Evolutionary conservation across 805 yeast species (phyloP).

Genomic region (Yarrowia deformans): DNA sequence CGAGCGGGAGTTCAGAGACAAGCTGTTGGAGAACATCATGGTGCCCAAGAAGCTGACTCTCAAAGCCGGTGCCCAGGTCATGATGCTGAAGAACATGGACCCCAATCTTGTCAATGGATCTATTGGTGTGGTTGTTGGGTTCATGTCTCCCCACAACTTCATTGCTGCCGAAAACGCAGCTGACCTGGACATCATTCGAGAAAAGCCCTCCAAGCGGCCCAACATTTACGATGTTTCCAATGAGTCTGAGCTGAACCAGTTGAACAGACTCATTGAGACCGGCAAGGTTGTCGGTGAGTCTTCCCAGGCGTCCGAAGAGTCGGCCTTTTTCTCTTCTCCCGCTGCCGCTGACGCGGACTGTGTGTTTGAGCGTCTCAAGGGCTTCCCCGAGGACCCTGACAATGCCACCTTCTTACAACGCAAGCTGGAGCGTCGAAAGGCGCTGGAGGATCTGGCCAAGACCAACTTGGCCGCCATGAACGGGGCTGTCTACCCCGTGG

Average conservation of each 20-base stretch:
- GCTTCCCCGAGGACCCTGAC: slow-evolving; percentile 40
- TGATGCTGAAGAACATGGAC: slow-evolving; percentile 86
- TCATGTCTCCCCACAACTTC: slow-evolving; percentile 52
- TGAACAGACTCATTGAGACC: neutral
- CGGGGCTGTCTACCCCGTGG: slow-evolving; percentile 66
- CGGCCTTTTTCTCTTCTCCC: slow-evolving; percentile 6
- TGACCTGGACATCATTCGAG: neutral
- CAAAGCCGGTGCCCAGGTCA: slow-evolving; percentile 90
- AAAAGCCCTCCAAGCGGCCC: neutral
- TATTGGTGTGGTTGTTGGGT: slow-evolving; percentile 74
- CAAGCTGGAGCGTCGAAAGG: slow-evolving; percentile 15
- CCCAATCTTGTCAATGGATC: slow-evolving; percentile 88
- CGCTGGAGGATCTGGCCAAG: slow-evolving; percentile 11
- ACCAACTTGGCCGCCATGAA: slow-evolving; percentile 1
- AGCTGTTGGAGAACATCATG: slow-evolving; percentile 67
- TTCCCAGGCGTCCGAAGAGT: slow-evolving; percentile 20
- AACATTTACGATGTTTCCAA: slow-evolving; percentile 7
- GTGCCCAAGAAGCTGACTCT: slow-evolving; percentile 69
- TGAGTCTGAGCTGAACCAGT: slow-evolving; percentile 6
- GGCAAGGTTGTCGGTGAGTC: slow-evolving; percentile 6
- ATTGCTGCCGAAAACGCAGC: slow-evolving; percentile 39
- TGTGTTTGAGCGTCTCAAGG: slow-evolving; percentile 28
- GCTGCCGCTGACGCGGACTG: neutral
- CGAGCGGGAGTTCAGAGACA: slow-evolving; percentile 46
- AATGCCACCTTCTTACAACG: slow-evolving; percentile 35